Evolutionary conservation across 345 rosid genomes (phyloP).

Genomic region (Eucalyptus shirleyi): DNA sequence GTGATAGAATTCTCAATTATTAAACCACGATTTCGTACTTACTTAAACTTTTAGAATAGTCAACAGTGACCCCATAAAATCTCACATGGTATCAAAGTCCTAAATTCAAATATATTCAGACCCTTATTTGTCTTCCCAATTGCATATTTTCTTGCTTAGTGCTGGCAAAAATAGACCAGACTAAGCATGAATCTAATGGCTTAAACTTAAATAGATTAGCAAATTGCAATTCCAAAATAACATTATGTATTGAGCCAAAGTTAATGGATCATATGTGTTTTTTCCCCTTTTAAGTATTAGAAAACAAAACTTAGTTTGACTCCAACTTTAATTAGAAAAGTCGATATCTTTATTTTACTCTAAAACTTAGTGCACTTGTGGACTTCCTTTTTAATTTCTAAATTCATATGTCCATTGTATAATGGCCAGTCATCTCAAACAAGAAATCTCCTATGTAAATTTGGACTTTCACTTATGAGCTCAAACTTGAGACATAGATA

Average conservation of each 20-base stretch:
- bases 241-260: no score
- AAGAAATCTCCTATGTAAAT: not conserved
- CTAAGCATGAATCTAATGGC: not conserved
- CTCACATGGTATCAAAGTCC: accelerated
- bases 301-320: not conserved
- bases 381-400: not conserved
- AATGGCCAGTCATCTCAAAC: not conserved
- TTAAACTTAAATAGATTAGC: no score
- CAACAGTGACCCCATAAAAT: accelerated
- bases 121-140: no score
- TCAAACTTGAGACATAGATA: not conserved
- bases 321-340: not conserved
- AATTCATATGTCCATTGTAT: no score
- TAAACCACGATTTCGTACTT: not conserved
- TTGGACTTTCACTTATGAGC: not conserved
- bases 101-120: accelerated
- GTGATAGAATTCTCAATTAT: not conserved
- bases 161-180: accelerated
- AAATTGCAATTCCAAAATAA: no score
- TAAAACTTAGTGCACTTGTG: not conserved
- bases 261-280: not conserved
- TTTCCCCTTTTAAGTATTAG: not conserved
- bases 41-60: no score
- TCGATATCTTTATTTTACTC: not conserved
- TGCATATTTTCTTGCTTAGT: accelerated